These are phyloP conservation scores for Mycogone perniciosa DNA, from an alignment of 2,329 filamentous ascomycete species.

Conservation along the genomic window DNA sequence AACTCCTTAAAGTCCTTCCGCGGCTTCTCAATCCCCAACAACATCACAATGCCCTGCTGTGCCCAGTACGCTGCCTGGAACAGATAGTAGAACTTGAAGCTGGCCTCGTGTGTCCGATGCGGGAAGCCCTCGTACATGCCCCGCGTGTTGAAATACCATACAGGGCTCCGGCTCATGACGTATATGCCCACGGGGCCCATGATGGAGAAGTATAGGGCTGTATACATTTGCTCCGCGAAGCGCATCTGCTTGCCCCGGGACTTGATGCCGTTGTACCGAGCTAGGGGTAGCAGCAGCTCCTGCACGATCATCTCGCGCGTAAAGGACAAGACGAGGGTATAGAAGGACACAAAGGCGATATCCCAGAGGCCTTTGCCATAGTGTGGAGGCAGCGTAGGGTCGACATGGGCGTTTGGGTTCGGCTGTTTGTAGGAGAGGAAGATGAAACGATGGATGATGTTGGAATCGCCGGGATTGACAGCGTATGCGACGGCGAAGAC, in stretches of 20 bases:
- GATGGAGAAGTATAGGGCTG: conserved; percentile 77
- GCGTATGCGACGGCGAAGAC: conserved; percentile 62
- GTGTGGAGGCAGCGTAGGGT: conserved; percentile 42
- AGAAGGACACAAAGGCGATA: conserved; percentile 79
- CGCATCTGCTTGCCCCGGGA: conserved; percentile 67
- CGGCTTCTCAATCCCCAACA: conserved; percentile 82
- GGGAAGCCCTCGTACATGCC: conserved; percentile 88
- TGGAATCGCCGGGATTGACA: conserved; percentile 67
- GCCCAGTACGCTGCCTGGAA: conserved; percentile 91
- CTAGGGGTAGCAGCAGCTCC: conserved; percentile 70
- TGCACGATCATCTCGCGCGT: conserved; percentile 95
- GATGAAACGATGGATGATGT: conserved; percentile 71
- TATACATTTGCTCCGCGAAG: conserved; percentile 95
- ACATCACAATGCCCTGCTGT: conserved; percentile 80
- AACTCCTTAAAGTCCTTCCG: conserved; percentile 91
- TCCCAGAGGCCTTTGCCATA: conserved; percentile 85
- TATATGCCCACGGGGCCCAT: conserved; percentile 78
- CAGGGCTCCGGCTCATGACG: conserved; percentile 77
- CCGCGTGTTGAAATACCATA: conserved; percentile 89
- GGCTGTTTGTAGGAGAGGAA: conserved; percentile 71
- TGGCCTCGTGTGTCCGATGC: conserved; percentile 67
- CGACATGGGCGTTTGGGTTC: conserved; percentile 15
- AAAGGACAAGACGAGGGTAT: conserved; percentile 80
- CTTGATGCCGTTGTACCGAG: conserved; percentile 61
- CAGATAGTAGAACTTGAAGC: conserved; percentile 91